These are phyloP conservation scores for Bipolaris sorokiniana DNA, from an alignment of 2,329 filamentous ascomycete species.

Conservation along the genomic window DNA sequence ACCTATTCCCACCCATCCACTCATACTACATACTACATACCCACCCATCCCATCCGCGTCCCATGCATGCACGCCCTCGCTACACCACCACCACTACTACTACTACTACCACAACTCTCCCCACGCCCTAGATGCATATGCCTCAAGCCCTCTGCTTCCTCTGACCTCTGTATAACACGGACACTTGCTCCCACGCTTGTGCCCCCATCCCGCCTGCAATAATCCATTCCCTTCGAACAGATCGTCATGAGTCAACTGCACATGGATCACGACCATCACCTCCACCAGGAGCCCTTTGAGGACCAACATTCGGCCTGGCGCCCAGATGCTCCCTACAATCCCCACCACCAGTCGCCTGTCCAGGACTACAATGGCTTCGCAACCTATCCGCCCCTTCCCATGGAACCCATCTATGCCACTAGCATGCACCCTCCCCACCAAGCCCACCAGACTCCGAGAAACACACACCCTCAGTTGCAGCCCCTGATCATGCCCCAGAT, in stretches of 20 bases:
- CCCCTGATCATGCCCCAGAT: slow-evolving; percentile 50
- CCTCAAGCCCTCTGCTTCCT: slow-evolving; percentile 30
- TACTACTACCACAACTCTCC: slow-evolving; percentile 33
- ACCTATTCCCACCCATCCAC: slow-evolving; percentile 22
- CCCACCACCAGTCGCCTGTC: slow-evolving; percentile 49
- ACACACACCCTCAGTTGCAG: slow-evolving; percentile 50
- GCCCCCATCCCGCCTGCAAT: slow-evolving; percentile 15
- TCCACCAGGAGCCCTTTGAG: slow-evolving; percentile 45
- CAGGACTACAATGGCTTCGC: slow-evolving; percentile 51
- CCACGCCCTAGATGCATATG: slow-evolving; percentile 45
- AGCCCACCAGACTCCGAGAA: slow-evolving; percentile 36
- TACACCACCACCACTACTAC: slow-evolving; percentile 20
- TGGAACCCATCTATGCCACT: slow-evolving; percentile 49
- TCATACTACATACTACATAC: slow-evolving; percentile 13
- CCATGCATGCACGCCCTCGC: slow-evolving; percentile 50
- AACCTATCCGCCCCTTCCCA: slow-evolving; percentile 46
- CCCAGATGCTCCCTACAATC: slow-evolving; percentile 38
- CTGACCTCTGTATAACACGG: slow-evolving; percentile 30
- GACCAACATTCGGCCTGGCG: slow-evolving; percentile 44
- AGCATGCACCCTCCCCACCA: slow-evolving; percentile 49
- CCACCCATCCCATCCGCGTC: slow-evolving; percentile 36
- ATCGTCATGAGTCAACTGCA: slow-evolving; percentile 50
- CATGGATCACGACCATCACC: slow-evolving; percentile 51
- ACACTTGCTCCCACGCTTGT: slow-evolving; percentile 32
- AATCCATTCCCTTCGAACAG: slow-evolving; percentile 18